phyloP scores from a whole-genome alignment of 2,329 filamentous ascomycete genomes.

The Fonsecaea pedrosoi region DNA sequence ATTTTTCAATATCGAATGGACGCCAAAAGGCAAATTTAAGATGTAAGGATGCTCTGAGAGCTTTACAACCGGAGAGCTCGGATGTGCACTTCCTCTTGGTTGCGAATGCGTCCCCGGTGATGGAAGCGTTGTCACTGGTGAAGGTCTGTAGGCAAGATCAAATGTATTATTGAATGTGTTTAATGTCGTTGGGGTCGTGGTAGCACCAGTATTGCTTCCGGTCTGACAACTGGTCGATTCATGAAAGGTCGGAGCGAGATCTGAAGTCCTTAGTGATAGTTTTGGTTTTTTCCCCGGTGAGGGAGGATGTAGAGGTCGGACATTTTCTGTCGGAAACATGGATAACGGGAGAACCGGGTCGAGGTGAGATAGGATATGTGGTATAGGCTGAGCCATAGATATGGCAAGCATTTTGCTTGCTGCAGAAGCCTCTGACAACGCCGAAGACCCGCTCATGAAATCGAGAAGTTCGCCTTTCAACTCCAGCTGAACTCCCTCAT shows the following conservation, averaged over 20 bases:
- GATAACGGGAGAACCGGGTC: conserved; percentile 12
- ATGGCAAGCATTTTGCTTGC: conserved; percentile 31
- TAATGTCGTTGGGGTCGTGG: conserved; percentile 64
- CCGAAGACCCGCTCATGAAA: conserved; percentile 21
- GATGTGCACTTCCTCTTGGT: conserved; percentile 34
- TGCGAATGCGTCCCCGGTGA: conserved; percentile 41
- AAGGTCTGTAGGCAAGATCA: conserved; percentile 51
- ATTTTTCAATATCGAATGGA: conserved; percentile 57
- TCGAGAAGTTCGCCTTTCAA: conserved; percentile 8
- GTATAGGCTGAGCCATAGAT: conserved; percentile 23
- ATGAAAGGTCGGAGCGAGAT: conserved; percentile 59
- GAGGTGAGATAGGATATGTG: conserved; percentile 29
- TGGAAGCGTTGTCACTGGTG: conserved; percentile 45
- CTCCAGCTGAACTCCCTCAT: conserved; percentile 9
- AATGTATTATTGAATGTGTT: conserved; percentile 70
- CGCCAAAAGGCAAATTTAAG: conserved; percentile 53
- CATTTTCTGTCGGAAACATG: conserved; percentile 17
- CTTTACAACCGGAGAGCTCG: conserved; percentile 30
- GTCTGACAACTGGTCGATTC: conserved; percentile 56
- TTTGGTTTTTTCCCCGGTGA: conserved; percentile 57
- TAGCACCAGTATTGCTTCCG: conserved; percentile 31
- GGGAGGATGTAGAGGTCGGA: conserved; percentile 14
- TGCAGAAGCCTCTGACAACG: conserved; percentile 1
- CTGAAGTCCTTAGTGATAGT: conserved; percentile 65
- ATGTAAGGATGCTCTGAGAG: conserved; percentile 41